These are phyloP conservation scores for Pseudozyma thailandica DNA, from an alignment of 1,284 basidiomycete genomes.

Conservation along the genomic window DNA sequence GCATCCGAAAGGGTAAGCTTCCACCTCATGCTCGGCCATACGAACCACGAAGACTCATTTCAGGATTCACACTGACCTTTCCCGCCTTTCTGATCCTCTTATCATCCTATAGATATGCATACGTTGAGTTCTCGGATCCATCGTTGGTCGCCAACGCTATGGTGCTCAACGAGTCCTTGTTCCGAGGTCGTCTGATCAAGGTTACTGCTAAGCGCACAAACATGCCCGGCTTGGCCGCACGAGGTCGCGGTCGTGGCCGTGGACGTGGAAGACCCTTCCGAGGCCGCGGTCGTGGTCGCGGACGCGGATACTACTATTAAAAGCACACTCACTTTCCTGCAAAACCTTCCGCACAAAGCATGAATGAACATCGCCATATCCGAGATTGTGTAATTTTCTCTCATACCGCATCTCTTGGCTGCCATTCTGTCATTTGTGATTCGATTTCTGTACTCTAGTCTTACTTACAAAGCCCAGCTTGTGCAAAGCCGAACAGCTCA, in stretches of 20 bases:
- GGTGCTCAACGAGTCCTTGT: conserved; percentile 94
- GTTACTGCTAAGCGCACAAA: conserved; percentile 67
- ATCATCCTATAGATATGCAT: conserved; percentile 80
- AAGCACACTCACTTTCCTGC: neutral
- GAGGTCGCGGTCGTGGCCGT: conserved; percentile 61
- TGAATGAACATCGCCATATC: too few relatives aligned
- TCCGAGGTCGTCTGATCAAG: conserved; percentile 91
- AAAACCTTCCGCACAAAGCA: too few relatives aligned
- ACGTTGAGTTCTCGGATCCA: conserved; percentile 98
- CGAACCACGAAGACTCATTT: neutral
- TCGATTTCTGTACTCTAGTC: conserved; percentile 20
- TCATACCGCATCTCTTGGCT: too few relatives aligned
- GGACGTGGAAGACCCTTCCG: conserved; percentile 59
- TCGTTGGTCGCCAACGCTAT: conserved; percentile 89
- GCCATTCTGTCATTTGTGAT: neutral
- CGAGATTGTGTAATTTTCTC: too few relatives aligned
- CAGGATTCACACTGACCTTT: neutral
- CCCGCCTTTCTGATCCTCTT: neutral
- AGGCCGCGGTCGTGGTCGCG: conserved; percentile 55
- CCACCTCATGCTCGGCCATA: neutral
- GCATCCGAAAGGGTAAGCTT: conserved; percentile 92
- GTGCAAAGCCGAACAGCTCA: too few relatives aligned
- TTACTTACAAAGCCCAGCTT: neutral
- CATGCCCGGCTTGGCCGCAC: conserved; percentile 59
- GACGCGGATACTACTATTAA: conserved; percentile 48